These are phyloP conservation scores for Aspergillus hiratsukae DNA, from an alignment of 2,329 filamentous ascomycete species.

Conservation along the genomic window DNA sequence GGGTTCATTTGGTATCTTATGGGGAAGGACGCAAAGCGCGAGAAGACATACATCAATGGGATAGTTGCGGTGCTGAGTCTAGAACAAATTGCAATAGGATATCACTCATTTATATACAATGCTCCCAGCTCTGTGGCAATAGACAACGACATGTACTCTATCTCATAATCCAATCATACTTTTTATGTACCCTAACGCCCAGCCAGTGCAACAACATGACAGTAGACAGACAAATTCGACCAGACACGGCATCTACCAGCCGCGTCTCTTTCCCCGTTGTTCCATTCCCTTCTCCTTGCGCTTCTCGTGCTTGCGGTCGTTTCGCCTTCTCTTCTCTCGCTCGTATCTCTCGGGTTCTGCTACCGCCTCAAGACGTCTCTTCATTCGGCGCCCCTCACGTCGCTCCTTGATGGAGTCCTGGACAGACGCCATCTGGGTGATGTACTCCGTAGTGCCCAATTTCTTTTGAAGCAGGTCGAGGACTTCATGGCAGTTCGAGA, in stretches of 20 bases:
- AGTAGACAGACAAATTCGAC: conserved; percentile 16
- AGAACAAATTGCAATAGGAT: not conserved
- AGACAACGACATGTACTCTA: conserved; percentile 1
- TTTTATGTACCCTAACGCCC: conserved; percentile 17
- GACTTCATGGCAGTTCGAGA: conserved; percentile 67
- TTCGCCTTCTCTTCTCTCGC: conserved; percentile 74
- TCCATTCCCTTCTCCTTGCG: conserved; percentile 73
- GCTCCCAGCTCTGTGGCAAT: conserved; percentile 6
- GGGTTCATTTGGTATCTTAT: too few species aligned
- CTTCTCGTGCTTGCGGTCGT: conserved; percentile 77
- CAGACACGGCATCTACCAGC: conserved; percentile 51
- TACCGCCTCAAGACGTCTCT: conserved; percentile 86
- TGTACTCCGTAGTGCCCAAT: conserved; percentile 74
- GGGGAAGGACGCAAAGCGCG: too few species aligned
- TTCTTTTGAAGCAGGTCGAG: conserved; percentile 81
- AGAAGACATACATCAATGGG: not conserved
- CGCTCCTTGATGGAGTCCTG: conserved; percentile 67
- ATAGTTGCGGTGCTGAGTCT: not conserved
- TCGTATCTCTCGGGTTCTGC: conserved; percentile 74
- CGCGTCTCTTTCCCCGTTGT: conserved; percentile 66
- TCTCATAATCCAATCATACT: conserved; percentile 3
- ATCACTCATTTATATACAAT: conserved; percentile 6
- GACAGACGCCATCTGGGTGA: conserved; percentile 67
- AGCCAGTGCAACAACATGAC: conserved; percentile 9
- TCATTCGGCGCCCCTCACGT: conserved; percentile 69